Conservation (phyloP, 2,329 filamentous ascomycete genomes). For the Alternaria postmessia region DNA sequence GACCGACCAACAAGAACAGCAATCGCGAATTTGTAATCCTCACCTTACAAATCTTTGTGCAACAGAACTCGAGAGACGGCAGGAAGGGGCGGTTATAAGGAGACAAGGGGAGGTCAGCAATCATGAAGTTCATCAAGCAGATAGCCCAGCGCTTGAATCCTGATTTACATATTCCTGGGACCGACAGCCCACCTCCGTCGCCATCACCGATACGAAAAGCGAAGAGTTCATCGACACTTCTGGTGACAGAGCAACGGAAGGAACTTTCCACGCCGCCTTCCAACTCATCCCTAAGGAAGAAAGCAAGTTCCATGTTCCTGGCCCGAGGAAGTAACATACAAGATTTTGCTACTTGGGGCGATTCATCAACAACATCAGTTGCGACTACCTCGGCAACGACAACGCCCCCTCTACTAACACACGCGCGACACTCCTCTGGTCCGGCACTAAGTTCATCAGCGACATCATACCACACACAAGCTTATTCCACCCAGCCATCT, state of each 20-base stretch:
- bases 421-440: neutral
- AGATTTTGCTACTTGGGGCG: neutral
- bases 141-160: constrained; percentile 13
- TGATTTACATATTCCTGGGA: constrained; percentile 10
- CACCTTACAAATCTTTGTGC: neutral
- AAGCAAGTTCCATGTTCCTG: constrained; percentile 3
- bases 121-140: constrained; percentile 16
- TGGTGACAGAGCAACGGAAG: neutral
- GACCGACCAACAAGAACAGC: neutral
- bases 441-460: neutral
- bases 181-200: neutral
- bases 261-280: neutral
- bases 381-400: neutral
- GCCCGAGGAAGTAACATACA: neutral
- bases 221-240: neutral
- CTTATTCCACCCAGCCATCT: neutral
- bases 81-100: neutral
- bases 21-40: neutral
- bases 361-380: neutral
- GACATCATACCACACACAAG: neutral
- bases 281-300: neutral
- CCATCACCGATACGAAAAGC: neutral
- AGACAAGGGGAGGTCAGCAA: neutral
- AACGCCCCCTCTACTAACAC: neutral
- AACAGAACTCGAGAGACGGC: neutral